A percentile compares a stretch with the other conserved stretches of the same genome.
phyloP scores from a whole-genome alignment of 2,329 filamentous ascomycete genomes.

The Whalleya microplaca region DNA sequence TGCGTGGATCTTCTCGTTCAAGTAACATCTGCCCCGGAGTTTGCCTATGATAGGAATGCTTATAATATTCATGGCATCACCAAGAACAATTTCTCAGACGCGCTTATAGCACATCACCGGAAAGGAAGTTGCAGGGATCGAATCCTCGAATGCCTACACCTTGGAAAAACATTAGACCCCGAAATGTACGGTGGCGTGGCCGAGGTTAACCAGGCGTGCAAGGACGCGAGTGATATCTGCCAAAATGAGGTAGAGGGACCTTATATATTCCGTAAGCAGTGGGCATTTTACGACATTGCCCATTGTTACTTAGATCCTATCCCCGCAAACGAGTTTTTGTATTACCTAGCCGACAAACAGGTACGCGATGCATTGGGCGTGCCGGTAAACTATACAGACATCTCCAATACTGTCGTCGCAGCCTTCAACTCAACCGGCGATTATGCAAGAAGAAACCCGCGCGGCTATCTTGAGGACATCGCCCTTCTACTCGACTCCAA shows the following conservation, averaged over 20 bases:
- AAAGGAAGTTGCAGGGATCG: constrained; percentile 54
- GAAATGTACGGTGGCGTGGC: constrained; percentile 45
- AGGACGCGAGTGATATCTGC: constrained; percentile 49
- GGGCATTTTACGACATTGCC: constrained; percentile 59
- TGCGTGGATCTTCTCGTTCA: constrained; percentile 31
- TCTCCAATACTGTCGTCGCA: constrained; percentile 43
- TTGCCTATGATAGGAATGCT: constrained; percentile 25
- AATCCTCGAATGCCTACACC: constrained; percentile 50
- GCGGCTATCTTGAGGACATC: constrained; percentile 46
- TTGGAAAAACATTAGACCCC: constrained; percentile 51
- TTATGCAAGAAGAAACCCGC: constrained; percentile 24
- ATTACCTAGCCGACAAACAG: constrained; percentile 55
- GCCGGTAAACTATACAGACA: constrained; percentile 56
- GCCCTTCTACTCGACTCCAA: constrained; percentile 49
- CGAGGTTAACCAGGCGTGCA: constrained; percentile 47
- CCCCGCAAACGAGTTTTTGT: constrained; percentile 51
- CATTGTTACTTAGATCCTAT: constrained; percentile 52
- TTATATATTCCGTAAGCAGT: constrained; percentile 46
- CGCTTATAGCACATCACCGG: constrained; percentile 46
- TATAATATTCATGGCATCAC: constrained; percentile 13
- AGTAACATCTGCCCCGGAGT: constrained; percentile 20
- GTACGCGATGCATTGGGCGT: constrained; percentile 59
- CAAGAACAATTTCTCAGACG: constrained; percentile 23
- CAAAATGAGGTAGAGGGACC: constrained; percentile 46
- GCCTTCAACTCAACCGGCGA: constrained; percentile 41